Conservation (phyloP, 208 protist genomes). For the Wallacemonas sp. region DNA sequence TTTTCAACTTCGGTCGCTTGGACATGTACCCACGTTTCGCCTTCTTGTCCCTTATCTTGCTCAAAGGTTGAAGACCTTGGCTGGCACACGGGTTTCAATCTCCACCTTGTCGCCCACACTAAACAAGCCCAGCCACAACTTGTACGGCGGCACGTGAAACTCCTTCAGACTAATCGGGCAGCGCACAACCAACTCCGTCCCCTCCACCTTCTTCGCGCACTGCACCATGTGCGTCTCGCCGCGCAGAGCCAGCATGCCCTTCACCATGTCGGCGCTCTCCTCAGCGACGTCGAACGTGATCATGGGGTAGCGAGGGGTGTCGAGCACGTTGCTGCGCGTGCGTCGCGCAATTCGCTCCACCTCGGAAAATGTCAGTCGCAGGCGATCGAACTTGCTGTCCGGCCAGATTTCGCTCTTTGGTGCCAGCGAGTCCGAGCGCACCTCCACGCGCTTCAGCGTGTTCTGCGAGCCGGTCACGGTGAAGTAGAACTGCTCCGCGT, state of each 20-base stretch:
- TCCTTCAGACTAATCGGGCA: constrained; percentile 69
- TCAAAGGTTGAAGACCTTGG: constrained; percentile 54
- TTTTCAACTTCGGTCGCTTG: too few species aligned
- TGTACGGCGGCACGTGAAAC: constrained; percentile 61
- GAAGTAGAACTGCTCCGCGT: constrained; percentile 65
- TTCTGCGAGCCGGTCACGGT: constrained; percentile 31
- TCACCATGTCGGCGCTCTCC: constrained; percentile 38
- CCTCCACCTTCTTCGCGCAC: constrained; percentile 71
- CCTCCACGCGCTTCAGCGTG: constrained; percentile 59
- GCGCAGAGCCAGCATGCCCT: constrained; percentile 59
- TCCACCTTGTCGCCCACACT: constrained; percentile 65
- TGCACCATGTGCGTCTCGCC: constrained; percentile 55
- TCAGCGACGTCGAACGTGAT: constrained; percentile 60
- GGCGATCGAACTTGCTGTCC: constrained; percentile 39
- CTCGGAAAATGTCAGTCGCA: constrained; percentile 68
- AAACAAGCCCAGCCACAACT: constrained; percentile 73
- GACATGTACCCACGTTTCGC: too few species aligned
- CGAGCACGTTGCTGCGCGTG: constrained; percentile 48
- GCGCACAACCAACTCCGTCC: constrained; percentile 75
- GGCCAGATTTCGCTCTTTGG: constrained; percentile 81
- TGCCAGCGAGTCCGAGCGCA: constrained; percentile 70
- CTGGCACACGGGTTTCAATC: constrained; percentile 81
- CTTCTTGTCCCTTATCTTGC: background rate
- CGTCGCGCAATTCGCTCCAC: constrained; percentile 56
- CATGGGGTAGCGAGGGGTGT: constrained; percentile 65